Evolutionary conservation across 2,329 filamentous ascomycete genomes (phyloP), one percentile per base, ranked within the genome.

Genomic region (Pseudophaeomoniella oleicola): DNA sequence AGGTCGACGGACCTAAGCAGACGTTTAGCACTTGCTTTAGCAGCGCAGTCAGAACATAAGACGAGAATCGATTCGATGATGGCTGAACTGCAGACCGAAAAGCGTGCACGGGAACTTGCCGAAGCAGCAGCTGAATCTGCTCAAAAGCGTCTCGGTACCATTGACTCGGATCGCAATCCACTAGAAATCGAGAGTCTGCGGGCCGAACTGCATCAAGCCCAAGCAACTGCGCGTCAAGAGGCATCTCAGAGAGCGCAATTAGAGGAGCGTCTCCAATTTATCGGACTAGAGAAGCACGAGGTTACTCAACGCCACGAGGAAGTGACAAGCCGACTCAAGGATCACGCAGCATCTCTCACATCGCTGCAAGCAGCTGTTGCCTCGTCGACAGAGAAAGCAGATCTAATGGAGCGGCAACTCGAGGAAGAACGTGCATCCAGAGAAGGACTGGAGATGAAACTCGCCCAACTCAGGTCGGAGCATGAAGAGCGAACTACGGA

Each of bases 251-350:
- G 78, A 27, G 71, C 83, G 0, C 85, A 94, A 54, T 79, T 87
- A 1, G 67, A 81, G 38, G 75, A 85, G 1, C 69, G 80, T 29
- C 64, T 82, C 30, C 77, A 84, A 46, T 63, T 94, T 40, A 63
- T 94, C n/a, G 70, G 71, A 37, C 71, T 92, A n/a, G 88, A 96
- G 53, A 93, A 90, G 56, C 72, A 79, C 3, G 84, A 92, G 44
- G 57, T 94, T 11, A 68, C 72, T 37, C 63, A 64, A 19, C 81
- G 78, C 52, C 75, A 84, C 38, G 69, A 81, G 13, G 78, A 81
- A 22, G 71, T 72, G 3, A 57, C 77, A 1, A 68, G 70, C n/a
- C 76, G 72, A 37, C 71, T 79, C 1, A 75, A 76, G 50, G 81
- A 79, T 37, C 78, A 86, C 48, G 67, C 69, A 9, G 67, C 74